A percentile compares a stretch with the other conserved stretches of the same genome.
These are phyloP conservation scores for Fermentozyma sake DNA, from an alignment of 1,139 yeast genomes.

Conservation along the genomic window DNA sequence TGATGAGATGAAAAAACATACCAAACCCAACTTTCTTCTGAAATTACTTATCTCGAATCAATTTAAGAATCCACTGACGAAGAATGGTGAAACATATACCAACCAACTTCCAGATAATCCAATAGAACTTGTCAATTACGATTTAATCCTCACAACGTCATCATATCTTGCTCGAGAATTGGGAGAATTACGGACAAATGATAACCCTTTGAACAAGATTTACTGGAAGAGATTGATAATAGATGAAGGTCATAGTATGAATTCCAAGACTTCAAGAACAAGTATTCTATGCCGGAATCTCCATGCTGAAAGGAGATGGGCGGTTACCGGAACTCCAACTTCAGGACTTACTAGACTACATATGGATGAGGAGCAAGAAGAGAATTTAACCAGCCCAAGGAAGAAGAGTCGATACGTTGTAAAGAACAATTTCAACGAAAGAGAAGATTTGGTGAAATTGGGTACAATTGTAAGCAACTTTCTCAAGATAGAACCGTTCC, in stretches of 20 bases:
- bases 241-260: constrained; percentile 72
- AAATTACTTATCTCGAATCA: constrained; percentile 32
- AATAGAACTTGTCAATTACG: constrained; percentile 36
- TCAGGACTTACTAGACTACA: constrained; percentile 60
- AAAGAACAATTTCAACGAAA: constrained; percentile 30
- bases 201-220: constrained; percentile 35
- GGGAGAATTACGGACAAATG: constrained; percentile 14
- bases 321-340: constrained; percentile 73
- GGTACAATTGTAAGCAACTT: constrained; percentile 53
- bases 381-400: constrained; percentile 3
- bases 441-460: constrained; percentile 48
- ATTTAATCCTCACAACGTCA: constrained; percentile 49
- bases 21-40: constrained; percentile 31
- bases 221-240: constrained; percentile 68
- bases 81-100: constrained; percentile 14
- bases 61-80: constrained; percentile 18
- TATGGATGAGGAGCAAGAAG: constrained; percentile 43
- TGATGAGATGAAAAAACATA: constrained; percentile 53
- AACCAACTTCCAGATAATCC: constrained; percentile 25
- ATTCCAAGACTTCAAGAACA: constrained; percentile 45
- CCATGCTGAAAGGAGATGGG: constrained; percentile 62
- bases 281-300: constrained; percentile 46
- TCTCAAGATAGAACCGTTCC: constrained; percentile 58
- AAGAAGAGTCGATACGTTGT: constrained; percentile 37
- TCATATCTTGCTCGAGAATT: constrained; percentile 41